A percentile compares a stretch with the other conserved stretches of the same genome.
Conservation (phyloP, 768 basidiomycete species). For the Termitomyces sp. region DNA sequence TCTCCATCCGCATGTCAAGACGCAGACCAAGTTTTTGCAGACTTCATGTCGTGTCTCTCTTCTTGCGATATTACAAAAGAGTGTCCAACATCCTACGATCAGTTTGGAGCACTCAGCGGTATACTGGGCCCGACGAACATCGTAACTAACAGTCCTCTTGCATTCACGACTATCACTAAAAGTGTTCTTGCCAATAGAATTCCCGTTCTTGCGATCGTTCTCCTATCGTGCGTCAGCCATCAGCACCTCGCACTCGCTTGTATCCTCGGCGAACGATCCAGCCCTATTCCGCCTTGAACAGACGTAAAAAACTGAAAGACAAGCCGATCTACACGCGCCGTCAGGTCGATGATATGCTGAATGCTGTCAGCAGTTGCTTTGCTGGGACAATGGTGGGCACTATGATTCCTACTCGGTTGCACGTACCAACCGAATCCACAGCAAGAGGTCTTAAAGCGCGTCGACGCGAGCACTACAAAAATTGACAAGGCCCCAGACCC, state of each 20-base stretch:
- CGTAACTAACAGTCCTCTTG: background rate
- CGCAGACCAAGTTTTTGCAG: constrained; percentile 5
- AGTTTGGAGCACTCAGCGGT: background rate
- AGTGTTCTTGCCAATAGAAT: background rate
- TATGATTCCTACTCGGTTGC: background rate
- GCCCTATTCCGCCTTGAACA: constrained; percentile 1
- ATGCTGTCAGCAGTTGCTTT: constrained; percentile 9
- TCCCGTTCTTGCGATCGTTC: background rate
- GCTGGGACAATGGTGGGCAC: constrained; percentile 7
- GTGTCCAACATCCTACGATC: background rate
- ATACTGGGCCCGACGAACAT: background rate
- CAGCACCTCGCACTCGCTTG: background rate
- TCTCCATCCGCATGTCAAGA: background rate
- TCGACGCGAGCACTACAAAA: background rate
- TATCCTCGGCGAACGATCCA: constrained; percentile 2
- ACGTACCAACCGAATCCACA: background rate
- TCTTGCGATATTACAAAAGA: background rate
- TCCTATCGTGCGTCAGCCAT: background rate
- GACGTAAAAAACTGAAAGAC: constrained; percentile 8
- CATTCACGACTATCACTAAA: background rate
- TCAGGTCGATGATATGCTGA: constrained; percentile 12
- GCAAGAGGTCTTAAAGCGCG: constrained; percentile 9
- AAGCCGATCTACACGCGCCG: constrained; percentile 11
- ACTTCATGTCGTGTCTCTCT: constrained; percentile 7
- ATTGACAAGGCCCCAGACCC: background rate